A percentile compares a stretch with the other conserved stretches of the same genome.
Evolutionary conservation across 805 yeast genomes (phyloP).

Genomic region (Maudiozyma serrabonitensis): DNA sequence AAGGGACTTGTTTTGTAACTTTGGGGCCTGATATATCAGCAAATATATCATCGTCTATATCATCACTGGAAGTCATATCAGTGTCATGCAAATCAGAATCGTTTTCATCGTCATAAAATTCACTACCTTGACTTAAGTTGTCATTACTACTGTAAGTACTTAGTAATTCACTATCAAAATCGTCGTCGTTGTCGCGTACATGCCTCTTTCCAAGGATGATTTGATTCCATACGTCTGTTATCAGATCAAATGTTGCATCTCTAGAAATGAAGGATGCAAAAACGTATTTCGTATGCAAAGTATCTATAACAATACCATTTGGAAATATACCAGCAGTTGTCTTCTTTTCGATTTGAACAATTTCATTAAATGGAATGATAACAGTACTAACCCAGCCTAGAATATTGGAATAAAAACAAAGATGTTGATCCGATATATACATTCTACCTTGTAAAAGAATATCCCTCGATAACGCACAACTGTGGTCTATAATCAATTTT

Average conservation of each 20-base stretch:
- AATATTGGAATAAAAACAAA: slow-evolving; percentile 60
- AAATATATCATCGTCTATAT: slow-evolving; percentile 6
- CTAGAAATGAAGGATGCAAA: slow-evolving; percentile 62
- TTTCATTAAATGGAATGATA: slow-evolving; percentile 50
- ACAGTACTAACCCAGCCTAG: slow-evolving; percentile 61
- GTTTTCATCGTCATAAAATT: slow-evolving; percentile 27
- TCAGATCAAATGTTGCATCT: slow-evolving; percentile 43
- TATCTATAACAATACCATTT: slow-evolving; percentile 55
- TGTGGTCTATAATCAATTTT: slow-evolving; percentile 46
- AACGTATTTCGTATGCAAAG: slow-evolving; percentile 51
- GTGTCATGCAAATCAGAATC: slow-evolving; percentile 19
- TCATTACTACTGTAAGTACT: slow-evolving; percentile 11
- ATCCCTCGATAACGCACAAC: slow-evolving; percentile 64
- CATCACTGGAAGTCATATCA: slow-evolving; percentile 18
- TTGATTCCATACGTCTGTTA: slow-evolving; percentile 56
- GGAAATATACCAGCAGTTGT: slow-evolving; percentile 64
- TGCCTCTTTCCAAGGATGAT: slow-evolving; percentile 53
- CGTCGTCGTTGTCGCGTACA: slow-evolving; percentile 25
- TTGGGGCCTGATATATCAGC: slow-evolving; percentile 7
- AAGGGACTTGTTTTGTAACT: not conserved
- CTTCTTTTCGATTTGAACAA: slow-evolving; percentile 55
- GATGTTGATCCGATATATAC: slow-evolving; percentile 46
- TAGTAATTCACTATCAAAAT: slow-evolving; percentile 18
- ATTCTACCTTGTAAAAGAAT: slow-evolving; percentile 63
- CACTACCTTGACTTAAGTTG: slow-evolving; percentile 10